Evolutionary conservation across 495 filamentous ascomycete genomes (phyloP).

Genomic region (Aspergillus asperescens): DNA sequence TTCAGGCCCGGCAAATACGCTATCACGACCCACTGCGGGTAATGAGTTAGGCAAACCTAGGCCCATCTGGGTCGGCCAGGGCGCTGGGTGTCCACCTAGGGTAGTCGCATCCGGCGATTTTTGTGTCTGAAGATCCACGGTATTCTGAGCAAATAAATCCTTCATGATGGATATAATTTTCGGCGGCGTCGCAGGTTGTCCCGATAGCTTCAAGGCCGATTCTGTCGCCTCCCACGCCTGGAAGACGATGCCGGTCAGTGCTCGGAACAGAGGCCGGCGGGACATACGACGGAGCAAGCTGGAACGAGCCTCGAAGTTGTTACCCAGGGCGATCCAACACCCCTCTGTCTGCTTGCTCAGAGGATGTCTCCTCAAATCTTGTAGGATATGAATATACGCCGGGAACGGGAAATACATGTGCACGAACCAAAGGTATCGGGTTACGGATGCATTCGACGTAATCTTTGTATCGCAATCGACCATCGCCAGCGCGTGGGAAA

Average conservation of each 20-base stretch:
- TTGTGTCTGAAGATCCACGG: not conserved
- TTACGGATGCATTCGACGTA: conserved; percentile 39
- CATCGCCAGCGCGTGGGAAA: conserved; percentile 38
- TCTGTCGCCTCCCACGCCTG: conserved; percentile 41
- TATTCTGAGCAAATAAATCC: not conserved
- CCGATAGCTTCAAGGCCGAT: conserved; percentile 14
- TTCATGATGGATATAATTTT: conserved; percentile 31
- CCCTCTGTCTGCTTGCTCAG: conserved; percentile 22
- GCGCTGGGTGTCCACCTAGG: not conserved
- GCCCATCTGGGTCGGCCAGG: not conserved
- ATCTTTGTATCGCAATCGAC: conserved; percentile 48
- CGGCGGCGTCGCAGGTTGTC: conserved; percentile 25
- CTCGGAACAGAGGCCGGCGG: conserved; percentile 33
- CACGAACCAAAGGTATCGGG: conserved; percentile 42
- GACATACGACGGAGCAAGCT: conserved; percentile 17
- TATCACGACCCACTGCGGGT: not conserved
- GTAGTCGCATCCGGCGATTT: not conserved
- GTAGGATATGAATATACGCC: conserved; percentile 46
- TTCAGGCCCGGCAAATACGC: not conserved
- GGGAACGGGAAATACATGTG: conserved; percentile 49
- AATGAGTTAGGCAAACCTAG: not conserved
- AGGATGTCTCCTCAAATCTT: conserved; percentile 42
- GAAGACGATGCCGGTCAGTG: conserved; percentile 43
- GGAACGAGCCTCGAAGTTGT: conserved; percentile 42
- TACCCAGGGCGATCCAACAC: conserved; percentile 47